These are phyloP conservation scores for Poa annua DNA, from an alignment of 176 grass and related monocot species.

Conservation along the genomic window DNA sequence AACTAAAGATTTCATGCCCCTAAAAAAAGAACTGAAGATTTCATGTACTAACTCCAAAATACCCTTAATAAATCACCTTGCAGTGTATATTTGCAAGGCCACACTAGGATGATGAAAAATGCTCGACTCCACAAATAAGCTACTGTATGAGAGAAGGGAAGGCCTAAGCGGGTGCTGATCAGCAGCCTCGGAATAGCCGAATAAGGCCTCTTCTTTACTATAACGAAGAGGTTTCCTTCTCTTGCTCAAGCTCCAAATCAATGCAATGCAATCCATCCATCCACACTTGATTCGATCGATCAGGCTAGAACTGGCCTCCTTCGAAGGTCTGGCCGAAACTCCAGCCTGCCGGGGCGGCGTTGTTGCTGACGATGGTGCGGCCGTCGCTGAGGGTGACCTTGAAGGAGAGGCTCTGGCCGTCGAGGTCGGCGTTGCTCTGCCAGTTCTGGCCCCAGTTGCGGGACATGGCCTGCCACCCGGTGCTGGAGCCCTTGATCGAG, in stretches of 20 bases:
- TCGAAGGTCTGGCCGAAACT: constrained; percentile 83
- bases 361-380: constrained; percentile 55
- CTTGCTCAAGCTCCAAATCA: constrained; percentile 20
- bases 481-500: too few relatives aligned
- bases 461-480: constrained; percentile 67
- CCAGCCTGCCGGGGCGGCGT: constrained; percentile 69
- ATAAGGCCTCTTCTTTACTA: constrained; percentile 42
- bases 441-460: constrained; percentile 97
- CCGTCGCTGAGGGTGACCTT: constrained; percentile 61
- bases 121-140: constrained; percentile 14
- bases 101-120: constrained; percentile 9
- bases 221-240: constrained; percentile 44
- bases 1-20: too few relatives aligned
- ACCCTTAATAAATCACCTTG: constrained; percentile 33
- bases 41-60: too few relatives aligned
- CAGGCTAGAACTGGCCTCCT: constrained; percentile 62
- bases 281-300: background rate
- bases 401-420: constrained; percentile 73
- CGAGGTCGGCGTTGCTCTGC: constrained; percentile 86
- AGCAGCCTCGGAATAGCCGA: constrained; percentile 78
- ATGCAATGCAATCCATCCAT: constrained; percentile 6
- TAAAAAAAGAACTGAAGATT: too few relatives aligned
- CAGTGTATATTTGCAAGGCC: constrained; percentile 1
- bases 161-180: constrained; percentile 77
- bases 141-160: constrained; percentile 58